Percentiles rank a stretch among this genome's conserved stretches.
Evolutionary conservation across 257 asterid genomes (phyloP).

Genomic region (Petunia secreta): DNA sequence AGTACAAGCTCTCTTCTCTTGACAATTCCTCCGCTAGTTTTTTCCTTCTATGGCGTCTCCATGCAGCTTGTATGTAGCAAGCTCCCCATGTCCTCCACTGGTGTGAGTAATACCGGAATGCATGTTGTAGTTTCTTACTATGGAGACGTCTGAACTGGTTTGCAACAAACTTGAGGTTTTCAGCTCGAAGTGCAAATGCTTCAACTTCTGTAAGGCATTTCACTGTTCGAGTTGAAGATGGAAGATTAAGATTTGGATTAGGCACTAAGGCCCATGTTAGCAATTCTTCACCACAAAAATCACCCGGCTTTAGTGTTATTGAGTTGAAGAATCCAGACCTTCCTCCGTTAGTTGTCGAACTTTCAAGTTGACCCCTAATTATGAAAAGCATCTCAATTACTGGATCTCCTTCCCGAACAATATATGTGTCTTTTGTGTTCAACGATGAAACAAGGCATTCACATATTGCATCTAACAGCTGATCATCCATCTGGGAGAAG

Average conservation of each 20-base stretch:
- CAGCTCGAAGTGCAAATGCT: constrained; percentile 77
- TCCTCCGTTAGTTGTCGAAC: constrained; percentile 90
- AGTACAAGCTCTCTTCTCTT: constrained; percentile 55
- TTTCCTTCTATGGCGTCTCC: constrained; percentile 51
- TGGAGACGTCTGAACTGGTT: constrained; percentile 75
- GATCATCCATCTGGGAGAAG: constrained; percentile 92
- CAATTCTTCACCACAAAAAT: constrained; percentile 88
- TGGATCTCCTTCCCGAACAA: constrained; percentile 88
- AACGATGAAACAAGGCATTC: constrained; percentile 86
- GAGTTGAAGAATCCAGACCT: constrained; percentile 83
- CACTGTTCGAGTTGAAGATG: constrained; percentile 80
- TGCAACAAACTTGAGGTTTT: constrained; percentile 77
- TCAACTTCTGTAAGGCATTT: constrained; percentile 70
- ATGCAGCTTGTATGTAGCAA: constrained; percentile 68
- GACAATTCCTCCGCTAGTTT: constrained; percentile 60
- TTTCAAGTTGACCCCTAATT: constrained; percentile 81
- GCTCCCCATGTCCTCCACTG: constrained; percentile 98
- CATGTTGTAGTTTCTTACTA: constrained; percentile 83
- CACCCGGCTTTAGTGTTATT: constrained; percentile 69
- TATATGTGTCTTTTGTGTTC: constrained; percentile 69
- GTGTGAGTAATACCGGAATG: constrained; percentile 76
- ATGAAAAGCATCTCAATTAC: constrained; percentile 88
- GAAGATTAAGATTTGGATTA: constrained; percentile 56
- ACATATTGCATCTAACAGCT: constrained; percentile 84
- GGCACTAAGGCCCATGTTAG: constrained; percentile 84